A percentile compares a stretch with the other conserved stretches of the same genome.
Conservation (phyloP, 345 rosid species). For the Sisymbrium altissimum region DNA sequence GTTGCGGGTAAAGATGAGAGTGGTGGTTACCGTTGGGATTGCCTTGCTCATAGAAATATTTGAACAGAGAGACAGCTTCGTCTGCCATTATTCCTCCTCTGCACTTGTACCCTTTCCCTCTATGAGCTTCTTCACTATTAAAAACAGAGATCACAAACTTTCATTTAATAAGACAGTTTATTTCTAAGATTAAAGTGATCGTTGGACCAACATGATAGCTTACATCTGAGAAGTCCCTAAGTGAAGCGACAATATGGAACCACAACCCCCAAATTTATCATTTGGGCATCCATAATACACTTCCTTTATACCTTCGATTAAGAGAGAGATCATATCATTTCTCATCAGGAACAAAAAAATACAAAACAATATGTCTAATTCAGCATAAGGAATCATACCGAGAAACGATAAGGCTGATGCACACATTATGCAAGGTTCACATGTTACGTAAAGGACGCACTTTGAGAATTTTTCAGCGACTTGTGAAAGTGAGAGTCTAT, state of each 20-base stretch:
- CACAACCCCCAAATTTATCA: constrained; percentile 93
- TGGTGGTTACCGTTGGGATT: constrained; percentile 70
- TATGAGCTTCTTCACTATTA: constrained; percentile 33
- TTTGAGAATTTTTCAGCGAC: constrained; percentile 59
- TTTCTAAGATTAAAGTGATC: not conserved
- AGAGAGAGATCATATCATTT: not conserved
- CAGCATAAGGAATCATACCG: no score
- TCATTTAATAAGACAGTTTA: not conserved
- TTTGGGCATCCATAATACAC: constrained; percentile 74
- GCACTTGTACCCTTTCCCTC: constrained; percentile 49
- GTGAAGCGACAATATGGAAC: constrained; percentile 65
- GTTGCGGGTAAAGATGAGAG: not conserved
- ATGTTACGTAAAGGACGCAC: constrained; percentile 71
- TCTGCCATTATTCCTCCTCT: constrained; percentile 72
- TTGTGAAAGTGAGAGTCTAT: constrained; percentile 48
- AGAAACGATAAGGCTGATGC: constrained; percentile 82
- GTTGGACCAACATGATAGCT: constrained; percentile 26
- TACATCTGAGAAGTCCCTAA: constrained; percentile 35
- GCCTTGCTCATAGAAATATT: constrained; percentile 80
- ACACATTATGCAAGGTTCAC: constrained; percentile 95
- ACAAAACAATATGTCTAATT: no score
- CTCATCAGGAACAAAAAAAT: constrained; percentile 35
- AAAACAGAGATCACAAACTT: not conserved
- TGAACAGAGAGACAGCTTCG: constrained; percentile 64
- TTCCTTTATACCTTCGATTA: constrained; percentile 50